Evolutionary conservation across 768 basidiomycete genomes (phyloP), one percentile per base, ranked within the genome.

Genomic region (Suillus paluster): DNA sequence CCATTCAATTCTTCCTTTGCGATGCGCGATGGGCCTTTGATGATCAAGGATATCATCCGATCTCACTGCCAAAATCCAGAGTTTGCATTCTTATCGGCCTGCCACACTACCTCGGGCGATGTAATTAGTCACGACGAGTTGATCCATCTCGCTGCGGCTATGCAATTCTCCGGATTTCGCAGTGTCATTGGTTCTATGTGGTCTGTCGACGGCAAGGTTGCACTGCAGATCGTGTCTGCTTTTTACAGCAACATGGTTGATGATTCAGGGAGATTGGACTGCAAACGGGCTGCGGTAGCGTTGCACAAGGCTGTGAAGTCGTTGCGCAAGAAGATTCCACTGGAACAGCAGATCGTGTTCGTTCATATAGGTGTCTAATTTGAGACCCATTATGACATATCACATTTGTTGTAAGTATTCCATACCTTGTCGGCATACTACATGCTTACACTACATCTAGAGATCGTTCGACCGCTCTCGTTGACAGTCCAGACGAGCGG

Each of bases 121-220:
- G 21, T 30, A 11, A 48, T 21, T 17, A 60, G 54, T 1, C 64
- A 64, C 1, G 68, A 67, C 21, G 70, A 71, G 55, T 46, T 52
- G 1, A 53, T 70, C 11, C 70, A 71, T 57, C 61, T 71, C 11
- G 70, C 70, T n/a, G 64, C 70, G 5, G 69, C 65, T 2, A 59
- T 71, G 68, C 62, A 70, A 44, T 60, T 66, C 19, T 58, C 59
- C 7, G 70, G 70, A 2, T 71, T 59, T 49, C 60, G 59, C 39
- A 67, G 70, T 53, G 70, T 70, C 5, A 41, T 71, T 5, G 70
- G 63, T 45, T 68, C 70, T 9, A 59, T 70, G 63, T 71, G 70
- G 70, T 60, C 63, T 14, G 62, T 63, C 3, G 33, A 46, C 12
- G 62, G 59, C n/a, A 14, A 54, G 15, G 48, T 59, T 25, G 57